A percentile compares a stretch with the other conserved stretches of the same genome.
These are phyloP conservation scores for Rhytidiadelphus loreus DNA, from an alignment of 225 moss, liverwort and hornwort species.

Conservation along the genomic window DNA sequence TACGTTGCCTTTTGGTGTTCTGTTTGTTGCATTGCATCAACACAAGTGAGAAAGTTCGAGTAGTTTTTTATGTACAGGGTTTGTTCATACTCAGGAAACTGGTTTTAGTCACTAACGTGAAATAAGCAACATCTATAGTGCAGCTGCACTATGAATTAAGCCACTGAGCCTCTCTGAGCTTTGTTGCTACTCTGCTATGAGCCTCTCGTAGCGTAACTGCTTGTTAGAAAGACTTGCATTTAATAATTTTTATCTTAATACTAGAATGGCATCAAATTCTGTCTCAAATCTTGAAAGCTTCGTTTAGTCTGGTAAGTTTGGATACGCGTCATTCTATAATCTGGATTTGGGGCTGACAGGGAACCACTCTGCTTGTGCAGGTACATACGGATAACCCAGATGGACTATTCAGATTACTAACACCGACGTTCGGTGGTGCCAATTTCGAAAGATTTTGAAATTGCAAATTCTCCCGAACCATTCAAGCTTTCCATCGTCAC, in stretches of 20 bases:
- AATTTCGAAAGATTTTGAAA: conserved; percentile 17
- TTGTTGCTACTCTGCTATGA: neutral
- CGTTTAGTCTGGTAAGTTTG: neutral
- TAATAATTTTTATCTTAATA: neutral
- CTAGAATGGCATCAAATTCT: neutral
- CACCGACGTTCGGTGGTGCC: conserved; percentile 42
- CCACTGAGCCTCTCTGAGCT: neutral
- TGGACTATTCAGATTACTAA: conserved; percentile 44
- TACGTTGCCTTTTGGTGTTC: conserved; percentile 5
- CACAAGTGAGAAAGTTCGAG: neutral
- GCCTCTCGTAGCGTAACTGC: neutral
- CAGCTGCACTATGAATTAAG: neutral
- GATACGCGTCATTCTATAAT: neutral
- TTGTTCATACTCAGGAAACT: no score
- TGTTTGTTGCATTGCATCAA: neutral
- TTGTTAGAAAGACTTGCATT: neutral
- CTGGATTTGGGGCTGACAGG: neutral
- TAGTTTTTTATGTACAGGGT: neutral
- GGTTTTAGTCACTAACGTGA: neutral
- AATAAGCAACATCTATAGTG: neutral
- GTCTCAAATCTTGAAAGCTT: neutral
- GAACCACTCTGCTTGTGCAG: neutral
- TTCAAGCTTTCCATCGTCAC: conserved; percentile 7
- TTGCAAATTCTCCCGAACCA: neutral
- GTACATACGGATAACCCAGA: conserved; percentile 65